These are phyloP conservation scores for Candida fluviatilis DNA, from an alignment of 805 yeast species.

Conservation along the genomic window DNA sequence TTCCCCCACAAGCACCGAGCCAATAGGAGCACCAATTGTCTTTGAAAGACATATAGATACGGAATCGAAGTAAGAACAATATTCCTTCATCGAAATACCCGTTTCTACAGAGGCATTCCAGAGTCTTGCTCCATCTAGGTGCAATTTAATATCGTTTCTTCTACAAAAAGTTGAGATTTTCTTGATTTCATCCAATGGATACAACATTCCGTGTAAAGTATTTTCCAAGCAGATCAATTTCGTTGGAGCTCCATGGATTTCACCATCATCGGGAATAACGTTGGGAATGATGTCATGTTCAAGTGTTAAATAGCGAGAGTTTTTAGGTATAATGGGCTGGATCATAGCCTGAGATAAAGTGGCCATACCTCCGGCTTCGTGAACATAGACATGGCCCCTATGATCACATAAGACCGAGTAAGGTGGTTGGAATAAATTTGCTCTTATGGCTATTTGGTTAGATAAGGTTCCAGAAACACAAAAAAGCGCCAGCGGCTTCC, in stretches of 20 bases:
- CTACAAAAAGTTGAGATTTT: slow-evolving; percentile 32
- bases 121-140: slow-evolving; percentile 42
- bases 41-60: slow-evolving; percentile 42
- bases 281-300: slow-evolving; percentile 35
- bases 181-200: slow-evolving; percentile 36
- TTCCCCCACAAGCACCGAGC: slow-evolving; percentile 36
- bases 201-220: slow-evolving; percentile 39
- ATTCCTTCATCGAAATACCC: slow-evolving; percentile 35
- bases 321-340: slow-evolving; percentile 32
- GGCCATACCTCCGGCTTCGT: slow-evolving; percentile 43
- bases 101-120: slow-evolving; percentile 43
- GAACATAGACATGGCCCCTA: slow-evolving; percentile 32
- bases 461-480: slow-evolving; percentile 42
- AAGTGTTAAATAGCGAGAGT: slow-evolving; percentile 32
- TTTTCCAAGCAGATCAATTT: slow-evolving; percentile 41
- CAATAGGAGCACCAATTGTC: slow-evolving; percentile 42
- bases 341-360: slow-evolving; percentile 41
- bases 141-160: slow-evolving; percentile 30
- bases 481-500: slow-evolving; percentile 36
- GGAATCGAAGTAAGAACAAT: slow-evolving; percentile 36
- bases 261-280: slow-evolving; percentile 40
- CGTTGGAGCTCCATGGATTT: slow-evolving; percentile 42
- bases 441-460: slow-evolving; percentile 37
- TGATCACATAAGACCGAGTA: slow-evolving; percentile 36
- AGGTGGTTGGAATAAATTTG: slow-evolving; percentile 40